These are phyloP conservation scores for Prillingera fragicola DNA, from an alignment of 1,284 basidiomycete genomes.

Conservation along the genomic window DNA sequence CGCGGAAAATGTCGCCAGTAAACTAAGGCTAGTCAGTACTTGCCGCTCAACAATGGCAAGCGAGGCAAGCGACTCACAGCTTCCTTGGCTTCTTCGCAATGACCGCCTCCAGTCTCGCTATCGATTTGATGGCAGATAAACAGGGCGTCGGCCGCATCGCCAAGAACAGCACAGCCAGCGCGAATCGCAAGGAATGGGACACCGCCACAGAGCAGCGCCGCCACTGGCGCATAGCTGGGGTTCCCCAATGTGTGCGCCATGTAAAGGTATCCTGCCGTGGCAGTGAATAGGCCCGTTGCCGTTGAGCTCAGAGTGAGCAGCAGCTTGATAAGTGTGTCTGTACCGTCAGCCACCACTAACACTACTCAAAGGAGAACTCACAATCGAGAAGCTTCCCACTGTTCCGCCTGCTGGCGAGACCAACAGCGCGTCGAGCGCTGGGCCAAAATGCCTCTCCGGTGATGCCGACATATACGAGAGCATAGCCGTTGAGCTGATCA, in stretches of 20 bases:
- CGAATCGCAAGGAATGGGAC: conserved; percentile 74
- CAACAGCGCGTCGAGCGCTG: conserved; percentile 63
- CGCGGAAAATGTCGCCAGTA: conserved; percentile 1
- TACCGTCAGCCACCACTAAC: background rate
- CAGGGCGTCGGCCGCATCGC: conserved; percentile 75
- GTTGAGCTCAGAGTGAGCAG: conserved; percentile 62
- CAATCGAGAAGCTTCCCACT: conserved; percentile 46
- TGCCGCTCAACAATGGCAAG: background rate
- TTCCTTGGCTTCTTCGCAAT: conserved; percentile 62
- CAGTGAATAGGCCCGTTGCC: conserved; percentile 69
- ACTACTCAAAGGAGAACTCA: too few species aligned
- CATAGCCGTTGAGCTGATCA: conserved; percentile 72
- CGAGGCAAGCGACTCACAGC: conserved; percentile 54
- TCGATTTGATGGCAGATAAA: conserved; percentile 88
- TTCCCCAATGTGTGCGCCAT: conserved; percentile 75
- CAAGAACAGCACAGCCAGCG: conserved; percentile 74
- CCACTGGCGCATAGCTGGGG: conserved; percentile 69
- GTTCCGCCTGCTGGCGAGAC: conserved; percentile 41
- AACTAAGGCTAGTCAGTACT: background rate
- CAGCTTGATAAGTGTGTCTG: conserved; percentile 61
- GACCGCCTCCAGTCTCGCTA: conserved; percentile 61
- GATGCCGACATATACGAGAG: conserved; percentile 76
- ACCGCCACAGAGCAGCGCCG: conserved; percentile 68
- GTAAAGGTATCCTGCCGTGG: conserved; percentile 76
- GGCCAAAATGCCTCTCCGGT: conserved; percentile 79